A percentile compares a stretch with the other conserved stretches of the same genome.
These are phyloP conservation scores for Babesia ovis DNA, from an alignment of 169 alveolate species.

Conservation along the genomic window DNA sequence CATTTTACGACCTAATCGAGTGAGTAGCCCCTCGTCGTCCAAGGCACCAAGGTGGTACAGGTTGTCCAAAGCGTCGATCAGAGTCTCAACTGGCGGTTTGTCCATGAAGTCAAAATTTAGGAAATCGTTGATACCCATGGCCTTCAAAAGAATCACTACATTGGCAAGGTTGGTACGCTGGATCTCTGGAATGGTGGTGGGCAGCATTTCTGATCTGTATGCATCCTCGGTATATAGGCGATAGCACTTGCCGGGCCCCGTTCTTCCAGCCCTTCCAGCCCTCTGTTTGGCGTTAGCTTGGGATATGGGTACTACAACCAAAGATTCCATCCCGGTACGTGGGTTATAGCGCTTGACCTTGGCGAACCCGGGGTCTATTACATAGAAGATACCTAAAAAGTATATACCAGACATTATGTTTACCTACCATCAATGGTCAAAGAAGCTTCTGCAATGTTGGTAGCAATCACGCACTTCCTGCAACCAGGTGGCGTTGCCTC, in stretches of 20 bases:
- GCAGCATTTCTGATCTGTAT: constrained; percentile 97
- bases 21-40: constrained; percentile 99
- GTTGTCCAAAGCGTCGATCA: constrained; percentile 96
- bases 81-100: constrained; percentile 85
- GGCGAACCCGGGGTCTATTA: constrained; percentile 99
- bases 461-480: constrained; percentile 97
- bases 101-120: constrained; percentile 99
- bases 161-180: constrained; percentile 98
- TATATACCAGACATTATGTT: background rate
- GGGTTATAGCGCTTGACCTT: constrained; percentile 96
- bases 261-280: constrained; percentile 99
- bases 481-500: constrained; percentile 98
- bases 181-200: constrained; percentile 98
- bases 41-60: constrained; percentile 97
- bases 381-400: constrained; percentile 89
- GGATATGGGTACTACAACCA: constrained; percentile 96
- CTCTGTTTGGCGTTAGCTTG: constrained; percentile 98
- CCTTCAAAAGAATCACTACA: constrained; percentile 96
- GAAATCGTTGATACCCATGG: constrained; percentile 99
- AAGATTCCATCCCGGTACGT: constrained; percentile 97
- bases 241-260: constrained; percentile 99
- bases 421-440: constrained; percentile 97
- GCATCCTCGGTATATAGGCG: constrained; percentile 98
- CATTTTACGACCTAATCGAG: constrained; percentile 98
- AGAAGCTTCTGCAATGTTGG: constrained; percentile 99